phyloP scores from a whole-genome alignment of 2,329 filamentous ascomycete genomes.

The Claviceps humidiphila region DNA sequence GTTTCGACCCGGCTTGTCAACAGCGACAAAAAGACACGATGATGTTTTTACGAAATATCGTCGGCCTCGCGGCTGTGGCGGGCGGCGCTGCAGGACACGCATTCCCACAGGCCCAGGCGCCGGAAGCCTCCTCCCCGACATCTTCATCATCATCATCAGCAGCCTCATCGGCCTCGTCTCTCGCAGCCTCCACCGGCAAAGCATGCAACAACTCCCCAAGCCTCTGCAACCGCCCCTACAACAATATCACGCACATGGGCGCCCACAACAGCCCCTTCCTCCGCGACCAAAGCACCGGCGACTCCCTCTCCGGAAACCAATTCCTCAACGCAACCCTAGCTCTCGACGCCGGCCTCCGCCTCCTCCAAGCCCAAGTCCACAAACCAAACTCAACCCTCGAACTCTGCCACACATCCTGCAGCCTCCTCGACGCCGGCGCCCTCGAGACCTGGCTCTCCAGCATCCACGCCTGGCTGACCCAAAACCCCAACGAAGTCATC shows the following conservation, averaged over 20 bases:
- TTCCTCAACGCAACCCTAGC: conserved; percentile 60
- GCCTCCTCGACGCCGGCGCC: conserved; percentile 54
- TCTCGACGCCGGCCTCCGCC: conserved; percentile 55
- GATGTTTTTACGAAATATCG: conserved; percentile 10
- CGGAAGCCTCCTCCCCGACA: not conserved
- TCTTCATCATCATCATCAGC: conserved; percentile 4
- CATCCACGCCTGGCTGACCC: conserved; percentile 56
- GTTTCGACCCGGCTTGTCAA: not conserved
- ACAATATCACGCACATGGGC: conserved; percentile 64
- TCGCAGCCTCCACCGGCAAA: conserved; percentile 8
- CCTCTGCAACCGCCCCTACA: conserved; percentile 59
- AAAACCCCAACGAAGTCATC: conserved; percentile 60
- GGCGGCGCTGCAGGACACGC: conserved; percentile 13
- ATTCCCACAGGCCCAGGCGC: conserved; percentile 11
- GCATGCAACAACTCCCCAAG: conserved; percentile 73
- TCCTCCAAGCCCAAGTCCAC: conserved; percentile 63
- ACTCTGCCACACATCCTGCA: conserved; percentile 58
- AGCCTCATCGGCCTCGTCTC: conserved; percentile 5
- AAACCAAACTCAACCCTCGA: conserved; percentile 42
- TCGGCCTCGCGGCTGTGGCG: conserved; percentile 10
- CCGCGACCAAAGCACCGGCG: conserved; percentile 45
- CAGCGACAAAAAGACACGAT: conserved; percentile 9
- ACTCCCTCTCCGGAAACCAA: conserved; percentile 58
- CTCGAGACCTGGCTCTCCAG: conserved; percentile 49
- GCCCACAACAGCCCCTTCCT: conserved; percentile 65